phyloP scores from a whole-genome alignment of 345 rosid genomes.

The Trapa incisa region DNA sequence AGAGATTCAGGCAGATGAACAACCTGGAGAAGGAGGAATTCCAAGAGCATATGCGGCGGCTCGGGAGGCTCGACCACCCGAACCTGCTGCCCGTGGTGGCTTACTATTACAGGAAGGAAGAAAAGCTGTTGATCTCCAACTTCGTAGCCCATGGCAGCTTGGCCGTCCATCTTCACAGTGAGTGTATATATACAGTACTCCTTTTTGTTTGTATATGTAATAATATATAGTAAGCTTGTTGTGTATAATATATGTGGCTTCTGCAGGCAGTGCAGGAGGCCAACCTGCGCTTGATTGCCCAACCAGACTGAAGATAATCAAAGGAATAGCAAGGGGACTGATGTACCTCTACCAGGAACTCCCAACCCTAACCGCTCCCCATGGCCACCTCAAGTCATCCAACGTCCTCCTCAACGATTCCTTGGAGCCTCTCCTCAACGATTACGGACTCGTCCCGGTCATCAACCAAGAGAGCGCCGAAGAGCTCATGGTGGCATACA shows the following conservation, averaged over 20 bases:
- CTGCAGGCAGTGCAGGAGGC: constrained; percentile 39
- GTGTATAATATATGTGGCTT: neutral
- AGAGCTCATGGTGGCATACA: constrained; percentile 78
- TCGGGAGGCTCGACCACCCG: constrained; percentile 58
- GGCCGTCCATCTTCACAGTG: constrained; percentile 82
- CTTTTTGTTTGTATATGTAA: too few relatives aligned
- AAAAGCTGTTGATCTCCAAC: constrained; percentile 63
- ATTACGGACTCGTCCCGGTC: constrained; percentile 61
- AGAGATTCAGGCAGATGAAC: constrained; percentile 80
- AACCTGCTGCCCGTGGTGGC: constrained; percentile 77
- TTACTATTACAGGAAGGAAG: constrained; percentile 74
- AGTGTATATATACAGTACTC: neutral
- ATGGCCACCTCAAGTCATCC: constrained; percentile 88
- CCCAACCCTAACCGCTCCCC: constrained; percentile 60
- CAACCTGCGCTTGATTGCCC: constrained; percentile 61
- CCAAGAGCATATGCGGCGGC: constrained; percentile 68
- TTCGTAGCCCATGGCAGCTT: constrained; percentile 53
- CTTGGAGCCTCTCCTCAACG: constrained; percentile 51
- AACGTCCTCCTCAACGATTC: constrained; percentile 50
- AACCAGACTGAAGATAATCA: constrained; percentile 48
- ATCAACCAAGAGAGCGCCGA: constrained; percentile 70
- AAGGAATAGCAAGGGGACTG: constrained; percentile 69
- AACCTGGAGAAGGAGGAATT: constrained; percentile 68
- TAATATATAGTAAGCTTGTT: too few relatives aligned
- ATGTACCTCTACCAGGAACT: constrained; percentile 52